Evolutionary conservation across 208 protist genomes (phyloP), one percentile per base, ranked within the genome.

Genomic region (Trypanosoma conorhini): DNA sequence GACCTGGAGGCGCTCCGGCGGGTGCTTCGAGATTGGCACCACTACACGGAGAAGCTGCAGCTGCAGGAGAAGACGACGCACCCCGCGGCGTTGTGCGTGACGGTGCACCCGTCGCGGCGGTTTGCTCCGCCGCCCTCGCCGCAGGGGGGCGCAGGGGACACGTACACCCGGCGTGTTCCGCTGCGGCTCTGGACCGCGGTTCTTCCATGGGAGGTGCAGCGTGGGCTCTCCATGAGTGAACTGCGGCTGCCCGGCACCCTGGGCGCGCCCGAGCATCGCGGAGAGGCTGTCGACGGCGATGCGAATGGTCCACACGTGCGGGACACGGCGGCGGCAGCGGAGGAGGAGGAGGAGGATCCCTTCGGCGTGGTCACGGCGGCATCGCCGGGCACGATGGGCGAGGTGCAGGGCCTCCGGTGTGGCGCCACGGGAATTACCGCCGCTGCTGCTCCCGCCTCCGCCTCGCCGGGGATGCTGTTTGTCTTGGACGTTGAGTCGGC

Each of bases 181-280:
- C 69, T 96, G 69, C 71, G 67, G 17, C 71, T 96, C 57, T 96
- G 87, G 86, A 88, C 90, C 12, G 79, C 90, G 21, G 74, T 96
- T 66, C 79, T 96, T 64, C 90, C 90, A 13, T 96, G 90, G 88
- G 87, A 96, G 71, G 83, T 92, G 77, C 87, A 93, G 67, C 83
- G 88, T 5, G 90, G 90, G 13, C 84, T 96, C 21, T 96, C 90
- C 17, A 74, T 78, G 63, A 89, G 80, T 68, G 54, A 63, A 21
- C 62, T 92, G 52, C 33, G 52, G 19, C 74, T 87, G 24, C 76
- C 81, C 5, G 8, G 65, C 17, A 42, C 12, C 30, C 61, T 40
- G 35, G 33, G 28, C 33, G 44, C 38, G 4, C 9, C 59, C 24
- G 59, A 26, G 5, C 7, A 17, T 30, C 33, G 40, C 8, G 19